Base-by-base conservation (phyloP, 129 eudicot genomes). In the Lactuca saligna region DNA sequence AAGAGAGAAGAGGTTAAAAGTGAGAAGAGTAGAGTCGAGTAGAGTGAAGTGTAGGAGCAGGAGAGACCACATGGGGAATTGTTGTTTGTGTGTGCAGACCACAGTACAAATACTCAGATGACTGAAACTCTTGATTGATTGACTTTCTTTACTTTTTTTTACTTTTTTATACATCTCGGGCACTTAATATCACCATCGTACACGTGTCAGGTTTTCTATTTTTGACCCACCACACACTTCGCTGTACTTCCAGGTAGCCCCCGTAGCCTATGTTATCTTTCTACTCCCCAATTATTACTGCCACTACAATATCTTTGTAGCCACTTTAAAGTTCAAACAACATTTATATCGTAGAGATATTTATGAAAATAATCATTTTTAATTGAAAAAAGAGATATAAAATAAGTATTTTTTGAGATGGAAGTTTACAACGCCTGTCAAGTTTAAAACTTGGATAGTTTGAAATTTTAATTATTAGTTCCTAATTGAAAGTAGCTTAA, bases 51-150 rank as follows among this genome's bases (percentile, higher is more conserved):
- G 16, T 50, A 29, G 63, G 11, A 42, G 37, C 51, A 65, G 66
- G 31, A 42, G 60, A 59, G 57, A 76, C 63, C 75, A 76, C 80
- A 76, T 76, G 75, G 75, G 80, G 32, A 76, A 61, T 76, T 76
- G 80, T 9, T 76, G 75, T 61, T 37, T 68, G 57, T 60, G 69
- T 51, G 3, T 59, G 46, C 46, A 76, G 74, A 10, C 48, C 48
- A 51, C 74, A 68, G 80, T 60, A 60, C 73, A 50, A 4, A 60
- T 68, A 16, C 17, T 41, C 80, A 68, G 75, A 34, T 68, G 80
- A 50, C 73, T 57, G 54, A 5, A 53, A 42, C 37, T 25, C 61
- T 68, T 76, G 73, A 75, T 66, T 75, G 73, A 75, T 66, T 66
- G 74, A 68, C 70, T 62, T 35, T 4, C 17, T 48, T 32, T 66